Percentiles rank a stretch among this genome's conserved stretches.
These are phyloP conservation scores for Phytophthora ohioensis DNA, from an alignment of 352 stramenopile genomes.

Conservation along the genomic window DNA sequence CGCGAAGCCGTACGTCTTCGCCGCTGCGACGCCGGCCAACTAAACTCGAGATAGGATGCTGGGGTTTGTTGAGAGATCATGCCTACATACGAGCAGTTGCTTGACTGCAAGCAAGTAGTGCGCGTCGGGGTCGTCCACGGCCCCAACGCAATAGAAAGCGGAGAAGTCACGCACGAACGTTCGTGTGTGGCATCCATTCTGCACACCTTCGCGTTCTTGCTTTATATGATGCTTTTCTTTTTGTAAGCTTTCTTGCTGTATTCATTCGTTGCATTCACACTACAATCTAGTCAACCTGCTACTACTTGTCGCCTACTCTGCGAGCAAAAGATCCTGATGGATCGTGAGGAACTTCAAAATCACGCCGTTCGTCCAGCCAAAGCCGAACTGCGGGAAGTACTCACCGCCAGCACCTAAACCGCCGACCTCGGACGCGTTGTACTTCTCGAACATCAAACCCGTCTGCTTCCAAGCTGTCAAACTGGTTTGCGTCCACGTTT, in stretches of 20 bases:
- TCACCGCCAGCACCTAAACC: conserved; percentile 81
- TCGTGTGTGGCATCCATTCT: conserved; percentile 37
- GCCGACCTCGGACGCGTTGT: conserved; percentile 77
- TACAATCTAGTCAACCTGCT: conserved; percentile 9
- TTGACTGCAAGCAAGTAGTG: conserved; percentile 35
- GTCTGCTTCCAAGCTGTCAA: conserved; percentile 72
- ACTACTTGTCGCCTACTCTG: conserved; percentile 19
- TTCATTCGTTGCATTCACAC: conserved; percentile 4
- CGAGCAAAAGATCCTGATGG: conserved; percentile 71
- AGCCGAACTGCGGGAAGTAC: conserved; percentile 91
- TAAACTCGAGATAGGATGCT: conserved; percentile 36
- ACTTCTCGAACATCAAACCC: conserved; percentile 92
- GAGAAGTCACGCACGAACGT: conserved; percentile 14
- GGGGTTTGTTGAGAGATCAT: conserved; percentile 14
- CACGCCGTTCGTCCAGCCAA: conserved; percentile 90
- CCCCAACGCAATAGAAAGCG: conserved; percentile 43
- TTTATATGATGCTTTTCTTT: conserved; percentile 39
- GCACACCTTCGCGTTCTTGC: conserved; percentile 37
- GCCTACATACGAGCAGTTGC: conserved; percentile 29
- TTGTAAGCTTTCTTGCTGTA: conserved; percentile 8
- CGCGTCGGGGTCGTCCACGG: conserved; percentile 26
- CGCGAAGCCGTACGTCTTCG: conserved; percentile 93
- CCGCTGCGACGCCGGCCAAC: conserved; percentile 65
- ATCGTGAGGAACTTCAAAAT: conserved; percentile 88
- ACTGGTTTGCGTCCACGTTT: conserved; percentile 73